Evolutionary conservation across 108 stramenopile genomes (phyloP).

Genomic region (Conticribra guillardii): DNA sequence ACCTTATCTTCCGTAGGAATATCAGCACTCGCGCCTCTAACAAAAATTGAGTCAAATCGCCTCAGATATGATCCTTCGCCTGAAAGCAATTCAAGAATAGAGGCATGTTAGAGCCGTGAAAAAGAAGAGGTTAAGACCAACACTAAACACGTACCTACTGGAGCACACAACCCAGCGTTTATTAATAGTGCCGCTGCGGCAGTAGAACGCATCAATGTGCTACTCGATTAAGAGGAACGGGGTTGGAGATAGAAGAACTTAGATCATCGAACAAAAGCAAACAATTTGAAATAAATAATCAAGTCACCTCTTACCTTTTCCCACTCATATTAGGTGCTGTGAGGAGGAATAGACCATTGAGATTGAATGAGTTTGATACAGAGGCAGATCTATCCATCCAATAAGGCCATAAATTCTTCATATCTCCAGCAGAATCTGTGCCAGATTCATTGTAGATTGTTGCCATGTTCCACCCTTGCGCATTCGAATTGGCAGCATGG

Average conservation of each 20-base stretch:
- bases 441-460: constrained; percentile 46
- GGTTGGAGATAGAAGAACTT: no score
- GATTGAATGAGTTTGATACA: constrained; percentile 74
- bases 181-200: constrained; percentile 89
- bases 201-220: constrained; percentile 92
- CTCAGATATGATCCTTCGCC: constrained; percentile 60
- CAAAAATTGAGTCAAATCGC: constrained; percentile 89
- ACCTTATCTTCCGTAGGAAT: constrained; percentile 90
- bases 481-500: constrained; percentile 75
- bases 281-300: background rate
- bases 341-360: constrained; percentile 81
- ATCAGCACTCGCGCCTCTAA: constrained; percentile 91
- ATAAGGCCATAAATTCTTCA: constrained; percentile 81
- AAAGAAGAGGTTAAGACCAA: no score
- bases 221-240: no score
- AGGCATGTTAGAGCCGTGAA: no score
- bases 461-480: constrained; percentile 69
- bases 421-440: constrained; percentile 41
- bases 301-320: constrained; percentile 50
- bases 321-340: constrained; percentile 99
- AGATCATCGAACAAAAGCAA: background rate
- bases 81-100: no score
- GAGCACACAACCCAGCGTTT: constrained; percentile 85
- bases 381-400: constrained; percentile 81
- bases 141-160: no score